Base-by-base conservation (phyloP, 106 monocot species). In the Triglochin maritima region DNA sequence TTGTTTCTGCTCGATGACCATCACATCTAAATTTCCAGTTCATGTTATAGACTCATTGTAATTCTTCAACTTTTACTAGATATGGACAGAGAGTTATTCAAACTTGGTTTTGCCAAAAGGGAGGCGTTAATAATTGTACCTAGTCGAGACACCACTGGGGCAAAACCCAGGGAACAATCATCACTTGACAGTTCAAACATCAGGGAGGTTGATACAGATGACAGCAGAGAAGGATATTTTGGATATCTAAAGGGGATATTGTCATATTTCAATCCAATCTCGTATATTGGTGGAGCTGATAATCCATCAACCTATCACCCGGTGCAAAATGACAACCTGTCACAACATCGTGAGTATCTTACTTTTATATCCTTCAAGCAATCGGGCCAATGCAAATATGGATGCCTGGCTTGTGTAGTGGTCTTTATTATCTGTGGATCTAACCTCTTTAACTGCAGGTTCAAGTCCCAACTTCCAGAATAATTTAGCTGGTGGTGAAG, bases 91-190 rank as follows among this genome's bases (percentile, higher is more conserved):
- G 17, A 80, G 72, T 66, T 94, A 17, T 76, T 69, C 54, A 82
- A 94, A 69, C 74, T 94, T 47, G 94, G 84, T 29, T 85, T 94
- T 77, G 47, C 76, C 46, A 80, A 69, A 62, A 80, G 94, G 7
- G 82, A 94, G 61, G 86, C 89, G 12, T 50, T 94, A 49, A 85
- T 89, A 56, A 82, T 85, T 17, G 80, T 94, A 75, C 94, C 82
- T 62, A 80, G 75, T 66, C 76, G 59, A 49, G 71, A 69, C 62
- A 57, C 62, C 48, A 50, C 43, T 17, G 62, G 16, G 56, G 17
- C 71, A 56, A 59, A 64, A 8, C 77, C 77, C 47, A 56, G 50
- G 12, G 67, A 63, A 29, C 59, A 69, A 8, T 64, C 79, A 74
- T 73, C 78, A 16, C 57, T 54, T 56, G 47, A 63, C 47, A 67